Percentiles rank a stretch among this genome's conserved stretches.
phyloP scores from a whole-genome alignment of 257 asterid genomes.

The Solanum ossicruentum region DNA sequence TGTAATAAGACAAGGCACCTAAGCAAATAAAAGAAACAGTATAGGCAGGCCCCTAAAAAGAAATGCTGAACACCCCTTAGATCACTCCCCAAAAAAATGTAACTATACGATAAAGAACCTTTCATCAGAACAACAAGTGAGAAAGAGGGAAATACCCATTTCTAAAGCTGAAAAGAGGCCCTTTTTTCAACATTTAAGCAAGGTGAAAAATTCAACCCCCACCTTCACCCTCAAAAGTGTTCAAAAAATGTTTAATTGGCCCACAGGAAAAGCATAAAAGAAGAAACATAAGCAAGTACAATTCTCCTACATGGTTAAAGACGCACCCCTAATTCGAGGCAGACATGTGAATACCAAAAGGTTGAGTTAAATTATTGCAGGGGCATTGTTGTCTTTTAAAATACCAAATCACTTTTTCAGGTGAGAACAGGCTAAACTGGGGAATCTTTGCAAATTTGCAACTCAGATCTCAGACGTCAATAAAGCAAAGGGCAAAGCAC shows the following conservation, averaged over 20 bases:
- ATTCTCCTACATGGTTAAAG: not conserved
- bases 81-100: not conserved
- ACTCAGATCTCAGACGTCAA: not conserved
- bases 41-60: not conserved
- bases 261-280: not conserved
- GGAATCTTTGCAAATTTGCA: conserved; percentile 1
- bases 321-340: conserved; percentile 3
- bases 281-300: not conserved
- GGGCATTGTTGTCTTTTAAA: conserved; percentile 6
- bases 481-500: not conserved
- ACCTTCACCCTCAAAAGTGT: not conserved
- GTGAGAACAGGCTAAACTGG: not conserved
- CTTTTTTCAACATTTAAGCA: conserved; percentile 1
- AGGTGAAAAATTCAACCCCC: not conserved
- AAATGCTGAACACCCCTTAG: not conserved
- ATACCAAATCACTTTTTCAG: not conserved
- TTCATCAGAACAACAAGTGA: conserved; percentile 7
- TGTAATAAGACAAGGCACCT: not conserved
- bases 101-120: not conserved
- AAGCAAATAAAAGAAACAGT: not conserved
- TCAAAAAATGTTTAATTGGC: not conserved
- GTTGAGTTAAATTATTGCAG: not conserved
- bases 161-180: conserved; percentile 1
- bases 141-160: not conserved
- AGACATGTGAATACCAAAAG: conserved; percentile 1